A percentile compares a stretch with the other conserved stretches of the same genome.
Evolutionary conservation across 257 asterid species (phyloP).

Genomic region (Sherardia arvensis): DNA sequence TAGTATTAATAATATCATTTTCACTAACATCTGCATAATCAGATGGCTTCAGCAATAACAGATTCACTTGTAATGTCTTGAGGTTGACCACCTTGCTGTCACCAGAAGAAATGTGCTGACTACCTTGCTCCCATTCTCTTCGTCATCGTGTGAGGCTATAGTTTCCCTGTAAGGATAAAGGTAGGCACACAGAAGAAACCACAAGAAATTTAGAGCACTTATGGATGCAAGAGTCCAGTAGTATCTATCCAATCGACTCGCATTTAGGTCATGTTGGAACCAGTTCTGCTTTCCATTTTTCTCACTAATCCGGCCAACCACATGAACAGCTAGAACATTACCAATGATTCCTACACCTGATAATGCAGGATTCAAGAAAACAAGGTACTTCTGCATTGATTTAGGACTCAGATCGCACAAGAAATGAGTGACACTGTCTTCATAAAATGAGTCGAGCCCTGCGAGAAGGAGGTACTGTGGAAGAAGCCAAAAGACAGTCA

Average conservation of each 20-base stretch:
- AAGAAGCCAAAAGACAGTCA: constrained; percentile 36
- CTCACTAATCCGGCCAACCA: constrained; percentile 42
- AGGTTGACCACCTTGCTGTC: no score
- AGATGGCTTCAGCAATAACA: no score
- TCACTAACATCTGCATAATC: no score
- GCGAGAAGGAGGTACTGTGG: constrained; percentile 45
- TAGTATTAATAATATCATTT: no score
- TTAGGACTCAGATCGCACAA: constrained; percentile 20
- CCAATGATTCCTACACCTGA: constrained; percentile 42
- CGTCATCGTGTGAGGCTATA: no score
- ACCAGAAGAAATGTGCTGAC: no score
- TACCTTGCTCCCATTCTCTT: background rate
- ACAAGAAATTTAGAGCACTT: constrained; percentile 28
- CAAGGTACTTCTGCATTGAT: constrained; percentile 20
- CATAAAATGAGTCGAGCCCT: constrained; percentile 28
- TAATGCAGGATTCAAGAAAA: constrained; percentile 13
- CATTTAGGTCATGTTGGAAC: constrained; percentile 42
- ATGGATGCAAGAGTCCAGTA: constrained; percentile 42
- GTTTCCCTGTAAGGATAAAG: constrained; percentile 2
- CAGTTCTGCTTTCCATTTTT: constrained; percentile 31
- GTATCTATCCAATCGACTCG: constrained; percentile 52
- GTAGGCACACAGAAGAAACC: constrained; percentile 5
- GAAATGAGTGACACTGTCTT: constrained; percentile 19
- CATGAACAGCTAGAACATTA: constrained; percentile 28
- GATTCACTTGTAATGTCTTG: no score